A percentile compares a stretch with the other conserved stretches of the same genome.
phyloP scores from a whole-genome alignment of 805 yeast species.

The Kodamaea laetipori region DNA sequence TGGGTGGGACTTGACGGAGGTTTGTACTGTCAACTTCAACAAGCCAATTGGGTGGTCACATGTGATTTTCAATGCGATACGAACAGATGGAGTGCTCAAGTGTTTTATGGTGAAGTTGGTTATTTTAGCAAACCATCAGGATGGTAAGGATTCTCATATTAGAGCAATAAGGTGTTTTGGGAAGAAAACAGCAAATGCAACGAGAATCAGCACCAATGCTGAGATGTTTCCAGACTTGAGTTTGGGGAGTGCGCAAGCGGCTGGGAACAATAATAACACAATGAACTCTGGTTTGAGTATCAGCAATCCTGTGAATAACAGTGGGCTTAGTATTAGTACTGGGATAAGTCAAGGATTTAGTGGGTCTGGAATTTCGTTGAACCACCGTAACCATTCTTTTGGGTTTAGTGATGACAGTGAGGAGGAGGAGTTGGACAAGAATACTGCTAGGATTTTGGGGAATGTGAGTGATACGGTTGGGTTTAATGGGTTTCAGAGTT shows the following conservation, averaged over 20 bases:
- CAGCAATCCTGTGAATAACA: slow-evolving; percentile 12
- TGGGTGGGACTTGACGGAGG: slow-evolving; percentile 73
- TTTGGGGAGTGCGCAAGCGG: slow-evolving; percentile 26
- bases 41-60: slow-evolving; percentile 82
- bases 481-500: slow-evolving; percentile 45
- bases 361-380: slow-evolving; percentile 6
- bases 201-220: background rate
- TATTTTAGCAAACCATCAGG: slow-evolving; percentile 82
- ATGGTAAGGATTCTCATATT: slow-evolving; percentile 93
- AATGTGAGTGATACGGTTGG: slow-evolving; percentile 44
- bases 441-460: slow-evolving; percentile 27
- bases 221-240: slow-evolving; percentile 20
- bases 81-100: slow-evolving; percentile 59
- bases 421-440: slow-evolving; percentile 22
- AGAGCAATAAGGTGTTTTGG: slow-evolving; percentile 67
- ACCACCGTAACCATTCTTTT: slow-evolving; percentile 7
- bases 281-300: slow-evolving; percentile 12
- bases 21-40: slow-evolving; percentile 55
- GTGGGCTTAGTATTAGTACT: slow-evolving; percentile 8
- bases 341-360: slow-evolving; percentile 7
- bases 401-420: slow-evolving; percentile 14
- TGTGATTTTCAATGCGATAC: slow-evolving; percentile 55
- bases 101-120: slow-evolving; percentile 65
- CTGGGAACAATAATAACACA: slow-evolving; percentile 9
- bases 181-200: slow-evolving; percentile 26